Percentiles rank a stretch among this genome's conserved stretches.
These are phyloP conservation scores for Yarrowia galli DNA, from an alignment of 1,139 yeast genomes.

Conservation along the genomic window DNA sequence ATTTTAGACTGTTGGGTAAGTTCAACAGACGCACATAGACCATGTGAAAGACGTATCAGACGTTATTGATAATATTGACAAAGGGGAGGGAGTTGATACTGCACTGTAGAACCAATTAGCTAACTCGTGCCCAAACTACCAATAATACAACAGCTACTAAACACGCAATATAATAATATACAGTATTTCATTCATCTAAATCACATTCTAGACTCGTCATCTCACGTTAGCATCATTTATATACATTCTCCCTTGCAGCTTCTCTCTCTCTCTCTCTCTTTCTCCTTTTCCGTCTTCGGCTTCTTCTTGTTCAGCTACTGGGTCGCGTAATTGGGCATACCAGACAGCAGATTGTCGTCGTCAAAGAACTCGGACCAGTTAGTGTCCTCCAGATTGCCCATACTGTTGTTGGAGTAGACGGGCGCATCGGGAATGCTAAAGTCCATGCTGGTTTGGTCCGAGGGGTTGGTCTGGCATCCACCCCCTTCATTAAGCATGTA, in stretches of 20 bases:
- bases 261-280: too few relatives aligned
- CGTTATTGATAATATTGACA: too few relatives aligned
- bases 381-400: constrained; percentile 25
- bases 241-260: too few relatives aligned
- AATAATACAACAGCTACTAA: too few relatives aligned
- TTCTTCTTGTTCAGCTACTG: not conserved
- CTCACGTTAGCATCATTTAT: constrained; percentile 16
- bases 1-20: constrained; percentile 14
- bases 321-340: constrained; percentile 23
- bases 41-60: constrained; percentile 13
- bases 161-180: not conserved
- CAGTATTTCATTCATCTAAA: not conserved
- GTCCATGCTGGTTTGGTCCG: constrained; percentile 37
- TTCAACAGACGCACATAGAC: constrained; percentile 14
- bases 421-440: constrained; percentile 5
- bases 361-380: constrained; percentile 37
- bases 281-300: too few relatives aligned
- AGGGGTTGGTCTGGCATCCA: constrained; percentile 7
- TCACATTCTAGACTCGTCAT: constrained; percentile 10
- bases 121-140: too few relatives aligned
- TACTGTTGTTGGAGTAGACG: constrained; percentile 23
- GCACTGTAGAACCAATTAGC: too few relatives aligned
- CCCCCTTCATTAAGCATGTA: constrained; percentile 61
- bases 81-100: too few relatives aligned
- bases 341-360: constrained; percentile 31